Base-by-base conservation (phyloP, 768 basidiomycete species). In the Paxillus involutus region DNA sequence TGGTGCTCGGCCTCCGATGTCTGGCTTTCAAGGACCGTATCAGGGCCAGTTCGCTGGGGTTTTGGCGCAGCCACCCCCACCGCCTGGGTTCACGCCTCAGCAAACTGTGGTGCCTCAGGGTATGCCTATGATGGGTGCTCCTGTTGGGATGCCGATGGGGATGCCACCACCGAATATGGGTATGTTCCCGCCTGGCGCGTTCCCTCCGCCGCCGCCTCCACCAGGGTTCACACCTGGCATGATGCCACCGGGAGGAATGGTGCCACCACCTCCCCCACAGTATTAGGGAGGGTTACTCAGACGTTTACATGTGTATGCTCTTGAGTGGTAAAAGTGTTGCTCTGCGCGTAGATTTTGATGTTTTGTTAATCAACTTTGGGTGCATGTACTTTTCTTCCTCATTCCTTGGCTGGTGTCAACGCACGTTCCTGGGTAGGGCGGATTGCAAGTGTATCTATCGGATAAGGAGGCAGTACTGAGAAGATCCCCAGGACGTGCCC, bases 1-100 rank as follows among this genome's bases (percentile, higher is more conserved):
- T 65, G 88, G 86, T 48, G 75, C 80, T 4, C 80, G 78, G 21
- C 86, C 84, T 14, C 80, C 85, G 6, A 81, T 84, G 72, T 81
- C 86, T 32, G 88, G 85, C 1, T 91, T 81, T 64, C 84, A 85
- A 61, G 88, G 84, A 14, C 86, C 84, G 1, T 89, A 91, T 64
- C 86, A 90, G 74, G 94, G 94, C n/a, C 94, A 95, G 72, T 96
- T 94, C 66, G 94, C 94, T 10, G 94, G 94, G 37, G 88, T 81
- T 14, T 79, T 97, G 51, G 89, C 92, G 3, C 85, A 82, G 46
- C 89, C 89, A 0, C 85, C 89, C 2, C 90, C 91, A 0, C 90
- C 91, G 0, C 83, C 88, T 47, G 91, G 90, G 10, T 91, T 91
- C 54, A 80, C 85, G 0, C 82, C 83, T 17, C 88, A 88, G 61